These are phyloP conservation scores for Amanita brunnescens DNA, from an alignment of 768 basidiomycete species.

Conservation along the genomic window DNA sequence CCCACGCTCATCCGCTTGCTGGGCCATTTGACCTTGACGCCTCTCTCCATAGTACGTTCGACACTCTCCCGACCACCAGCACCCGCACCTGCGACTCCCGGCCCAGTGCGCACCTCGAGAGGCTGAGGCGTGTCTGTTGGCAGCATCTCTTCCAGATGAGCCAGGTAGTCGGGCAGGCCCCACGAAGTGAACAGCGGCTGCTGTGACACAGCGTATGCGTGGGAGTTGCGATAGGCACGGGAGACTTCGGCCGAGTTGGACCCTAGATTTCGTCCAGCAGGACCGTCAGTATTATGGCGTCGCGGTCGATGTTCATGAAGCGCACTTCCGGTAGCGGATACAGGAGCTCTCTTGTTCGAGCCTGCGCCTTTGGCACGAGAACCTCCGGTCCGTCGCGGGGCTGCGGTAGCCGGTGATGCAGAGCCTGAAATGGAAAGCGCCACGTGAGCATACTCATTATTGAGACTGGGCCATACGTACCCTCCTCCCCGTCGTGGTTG, in stretches of 20 bases:
- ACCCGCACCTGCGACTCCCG: slow-evolving; percentile 15
- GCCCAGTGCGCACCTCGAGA: slow-evolving; percentile 54
- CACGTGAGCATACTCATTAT: slow-evolving; percentile 8
- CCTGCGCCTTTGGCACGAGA: slow-evolving; percentile 32
- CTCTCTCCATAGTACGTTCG: slow-evolving; percentile 62
- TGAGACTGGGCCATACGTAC: slow-evolving; percentile 26
- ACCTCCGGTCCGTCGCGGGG: slow-evolving; percentile 30
- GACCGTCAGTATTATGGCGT: slow-evolving; percentile 37
- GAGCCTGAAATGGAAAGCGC: slow-evolving; percentile 1
- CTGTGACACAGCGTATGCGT: slow-evolving; percentile 72
- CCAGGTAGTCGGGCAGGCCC: slow-evolving; percentile 89
- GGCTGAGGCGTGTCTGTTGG: slow-evolving; percentile 70
- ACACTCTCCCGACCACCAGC: slow-evolving; percentile 40
- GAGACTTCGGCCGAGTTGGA: slow-evolving; percentile 38
- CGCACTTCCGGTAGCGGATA: slow-evolving; percentile 20
- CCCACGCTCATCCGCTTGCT: slow-evolving; percentile 91
- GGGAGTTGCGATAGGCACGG: slow-evolving; percentile 68
- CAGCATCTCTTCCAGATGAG: slow-evolving; percentile 77
- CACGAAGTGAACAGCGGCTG: slow-evolving; percentile 78
- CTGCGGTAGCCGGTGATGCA: slow-evolving; percentile 12
- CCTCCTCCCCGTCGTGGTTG: slow-evolving; percentile 50
- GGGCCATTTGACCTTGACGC: slow-evolving; percentile 89
- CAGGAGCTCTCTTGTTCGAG: slow-evolving; percentile 33
- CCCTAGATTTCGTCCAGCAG: slow-evolving; percentile 26
- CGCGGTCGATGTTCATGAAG: slow-evolving; percentile 39